A percentile compares a stretch with the other conserved stretches of the same genome.
Evolutionary conservation across 2,329 filamentous ascomycete genomes (phyloP).

Genomic region (Aquanectria penicillioides): DNA sequence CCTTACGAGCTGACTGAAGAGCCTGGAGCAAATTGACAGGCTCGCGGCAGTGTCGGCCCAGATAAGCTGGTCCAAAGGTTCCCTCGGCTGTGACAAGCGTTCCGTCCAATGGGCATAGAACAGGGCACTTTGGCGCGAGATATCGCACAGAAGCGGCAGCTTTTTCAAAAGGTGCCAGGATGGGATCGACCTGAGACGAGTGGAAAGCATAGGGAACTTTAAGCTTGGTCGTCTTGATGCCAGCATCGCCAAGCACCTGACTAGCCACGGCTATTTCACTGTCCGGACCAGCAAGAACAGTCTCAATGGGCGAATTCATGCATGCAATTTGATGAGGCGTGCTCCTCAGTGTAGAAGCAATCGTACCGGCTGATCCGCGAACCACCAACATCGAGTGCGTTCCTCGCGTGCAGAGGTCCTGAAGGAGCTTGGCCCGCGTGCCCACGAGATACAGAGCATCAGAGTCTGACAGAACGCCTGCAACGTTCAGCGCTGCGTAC

Average conservation of each 20-base stretch:
- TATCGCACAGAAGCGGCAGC: slow-evolving; percentile 8
- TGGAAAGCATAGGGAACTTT: slow-evolving; percentile 49
- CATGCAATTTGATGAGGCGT: slow-evolving; percentile 58
- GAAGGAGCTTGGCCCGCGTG: slow-evolving; percentile 63
- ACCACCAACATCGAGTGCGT: too few species aligned
- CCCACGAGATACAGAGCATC: slow-evolving; percentile 72
- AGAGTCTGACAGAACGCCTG: slow-evolving; percentile 69
- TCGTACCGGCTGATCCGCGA: slow-evolving; percentile 23
- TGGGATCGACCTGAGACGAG: slow-evolving; percentile 49
- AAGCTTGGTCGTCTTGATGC: slow-evolving; percentile 44
- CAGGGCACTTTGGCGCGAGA: neutral
- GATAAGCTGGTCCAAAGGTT: neutral
- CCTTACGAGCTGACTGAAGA: neutral
- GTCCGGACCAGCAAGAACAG: slow-evolving; percentile 51
- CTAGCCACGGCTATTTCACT: slow-evolving; percentile 13
- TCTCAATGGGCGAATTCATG: slow-evolving; percentile 70
- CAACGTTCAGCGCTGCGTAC: slow-evolving; percentile 61
- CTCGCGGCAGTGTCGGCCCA: neutral
- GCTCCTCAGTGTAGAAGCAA: slow-evolving; percentile 16
- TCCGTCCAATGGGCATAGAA: slow-evolving; percentile 7
- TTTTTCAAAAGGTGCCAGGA: slow-evolving; percentile 57
- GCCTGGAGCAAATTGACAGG: slow-evolving; percentile 4
- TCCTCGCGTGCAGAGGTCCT: too few species aligned
- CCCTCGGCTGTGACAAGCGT: neutral
- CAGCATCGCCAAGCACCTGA: slow-evolving; percentile 2